Conservation (phyloP, 2,329 filamentous ascomycete species). For the Stachybotrys chartarum region DNA sequence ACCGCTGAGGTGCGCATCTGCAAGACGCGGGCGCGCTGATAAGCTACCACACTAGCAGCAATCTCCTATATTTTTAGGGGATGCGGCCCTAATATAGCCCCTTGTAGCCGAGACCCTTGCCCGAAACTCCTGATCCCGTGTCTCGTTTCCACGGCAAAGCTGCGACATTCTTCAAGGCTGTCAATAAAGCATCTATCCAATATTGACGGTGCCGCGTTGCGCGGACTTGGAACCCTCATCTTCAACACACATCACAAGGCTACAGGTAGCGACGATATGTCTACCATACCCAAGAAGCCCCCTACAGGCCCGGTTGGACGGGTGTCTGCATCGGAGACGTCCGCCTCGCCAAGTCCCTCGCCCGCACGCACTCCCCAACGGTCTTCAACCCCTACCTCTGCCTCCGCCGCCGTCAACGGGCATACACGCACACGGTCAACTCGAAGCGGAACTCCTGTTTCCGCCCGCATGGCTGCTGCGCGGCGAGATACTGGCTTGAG, state of each 20-base stretch:
- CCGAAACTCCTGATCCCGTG: not conserved
- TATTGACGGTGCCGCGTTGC: not conserved
- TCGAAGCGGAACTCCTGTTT: slow-evolving; percentile 59
- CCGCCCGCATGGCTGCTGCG: slow-evolving; percentile 63
- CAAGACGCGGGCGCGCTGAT: no score
- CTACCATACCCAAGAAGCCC: slow-evolving; percentile 46
- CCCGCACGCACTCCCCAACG: slow-evolving; percentile 28
- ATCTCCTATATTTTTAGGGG: not conserved
- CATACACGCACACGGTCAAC: slow-evolving; percentile 56
- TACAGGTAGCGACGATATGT: slow-evolving; percentile 31
- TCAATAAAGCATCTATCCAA: not conserved
- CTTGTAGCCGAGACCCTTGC: not conserved
- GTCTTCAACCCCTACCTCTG: slow-evolving; percentile 31
- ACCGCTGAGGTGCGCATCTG: no score
- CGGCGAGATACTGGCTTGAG: slow-evolving; percentile 44
- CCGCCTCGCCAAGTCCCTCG: slow-evolving; percentile 27
- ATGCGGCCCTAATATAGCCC: not conserved
- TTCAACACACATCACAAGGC: not conserved
- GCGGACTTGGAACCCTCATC: not conserved
- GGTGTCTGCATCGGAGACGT: slow-evolving; percentile 32
- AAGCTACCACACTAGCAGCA: not conserved
- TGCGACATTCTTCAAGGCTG: not conserved
- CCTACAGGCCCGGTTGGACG: slow-evolving; percentile 39
- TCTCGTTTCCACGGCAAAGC: not conserved
- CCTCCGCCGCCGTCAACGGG: slow-evolving; percentile 12